Conservation (phyloP, 2,329 filamentous ascomycete genomes). For the Venturia aucupariae region DNA sequence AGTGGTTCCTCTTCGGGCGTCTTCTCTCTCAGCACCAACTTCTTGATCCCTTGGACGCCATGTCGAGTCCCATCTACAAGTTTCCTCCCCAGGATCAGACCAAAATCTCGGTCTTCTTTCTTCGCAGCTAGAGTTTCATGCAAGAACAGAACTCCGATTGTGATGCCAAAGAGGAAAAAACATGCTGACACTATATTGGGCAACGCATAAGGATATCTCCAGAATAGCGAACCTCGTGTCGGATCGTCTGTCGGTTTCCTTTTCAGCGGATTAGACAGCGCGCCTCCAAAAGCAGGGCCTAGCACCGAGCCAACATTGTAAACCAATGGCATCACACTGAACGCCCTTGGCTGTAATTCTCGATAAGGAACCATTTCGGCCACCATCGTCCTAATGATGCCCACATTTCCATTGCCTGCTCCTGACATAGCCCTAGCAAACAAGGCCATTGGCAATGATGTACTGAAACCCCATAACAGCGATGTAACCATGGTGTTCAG, state of each 20-base stretch:
- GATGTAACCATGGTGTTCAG: constrained; percentile 73
- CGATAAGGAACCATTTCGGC: constrained; percentile 71
- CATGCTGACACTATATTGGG: constrained; percentile 71
- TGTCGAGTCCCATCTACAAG: not conserved
- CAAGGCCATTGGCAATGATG: constrained; percentile 70
- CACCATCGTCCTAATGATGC: constrained; percentile 85
- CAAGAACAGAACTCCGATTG: constrained; percentile 70
- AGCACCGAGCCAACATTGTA: constrained; percentile 85
- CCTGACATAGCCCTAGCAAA: constrained; percentile 68
- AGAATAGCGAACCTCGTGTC: constrained; percentile 48
- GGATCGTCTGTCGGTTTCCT: constrained; percentile 62
- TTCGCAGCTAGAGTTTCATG: constrained; percentile 75
- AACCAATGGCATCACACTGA: constrained; percentile 85
- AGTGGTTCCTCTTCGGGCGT: constrained; percentile 10
- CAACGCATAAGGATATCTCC: constrained; percentile 69
- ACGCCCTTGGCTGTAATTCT: constrained; percentile 78
- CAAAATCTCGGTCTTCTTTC: constrained; percentile 62
- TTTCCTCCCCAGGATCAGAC: constrained; percentile 55
- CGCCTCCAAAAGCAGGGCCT: constrained; percentile 79
- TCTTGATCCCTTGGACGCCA: constrained; percentile 3
- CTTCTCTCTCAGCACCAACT: not conserved
- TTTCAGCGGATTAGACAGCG: constrained; percentile 70
- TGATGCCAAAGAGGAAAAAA: constrained; percentile 70
- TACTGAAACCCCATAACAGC: constrained; percentile 76
- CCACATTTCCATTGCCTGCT: constrained; percentile 71